Conservation (phyloP, 2,329 filamentous ascomycete species). For the Nannizziopsis barbatae region DNA sequence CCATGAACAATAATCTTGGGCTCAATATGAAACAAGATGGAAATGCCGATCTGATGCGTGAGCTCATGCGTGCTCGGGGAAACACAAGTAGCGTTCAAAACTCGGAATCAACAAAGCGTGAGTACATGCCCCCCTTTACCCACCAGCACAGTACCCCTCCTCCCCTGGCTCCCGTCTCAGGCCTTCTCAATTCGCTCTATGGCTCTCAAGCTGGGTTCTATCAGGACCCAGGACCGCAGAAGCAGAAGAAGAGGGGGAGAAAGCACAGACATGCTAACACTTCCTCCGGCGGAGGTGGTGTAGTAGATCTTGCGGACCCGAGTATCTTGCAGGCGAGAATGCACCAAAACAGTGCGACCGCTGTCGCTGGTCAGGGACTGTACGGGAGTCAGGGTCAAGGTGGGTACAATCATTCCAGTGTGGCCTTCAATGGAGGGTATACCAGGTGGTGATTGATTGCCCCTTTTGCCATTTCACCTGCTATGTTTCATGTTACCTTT, state of each 20-base stretch:
- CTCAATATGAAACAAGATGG: constrained; percentile 64
- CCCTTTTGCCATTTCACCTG: constrained; percentile 16
- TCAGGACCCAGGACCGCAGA: constrained; percentile 77
- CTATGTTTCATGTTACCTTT: constrained; percentile 9
- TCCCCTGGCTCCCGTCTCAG: constrained; percentile 85
- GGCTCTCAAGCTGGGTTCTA: constrained; percentile 73
- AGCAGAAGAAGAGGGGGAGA: constrained; percentile 99
- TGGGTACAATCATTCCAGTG: constrained; percentile 73
- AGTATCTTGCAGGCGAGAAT: constrained; percentile 98
- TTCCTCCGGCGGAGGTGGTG: constrained; percentile 96
- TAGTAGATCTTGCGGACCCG: constrained; percentile 99
- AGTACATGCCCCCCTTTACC: constrained; percentile 92
- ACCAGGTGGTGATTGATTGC: constrained; percentile 51
- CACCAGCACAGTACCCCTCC: constrained; percentile 72
- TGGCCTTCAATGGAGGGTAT: constrained; percentile 66
- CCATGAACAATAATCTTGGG: constrained; percentile 47
- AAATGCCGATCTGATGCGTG: constrained; percentile 65
- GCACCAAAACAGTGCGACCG: constrained; percentile 74
- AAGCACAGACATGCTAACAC: constrained; percentile 99
- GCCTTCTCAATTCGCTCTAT: constrained; percentile 85
- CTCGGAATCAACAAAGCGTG: constrained; percentile 90
- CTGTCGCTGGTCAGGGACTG: constrained; percentile 65
- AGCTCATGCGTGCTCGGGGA: constrained; percentile 62
- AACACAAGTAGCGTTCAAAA: constrained; percentile 50
- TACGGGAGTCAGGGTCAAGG: constrained; percentile 80